Conservation (phyloP, 2,329 filamentous ascomycete species). For the Fusarium tricinctum region DNA sequence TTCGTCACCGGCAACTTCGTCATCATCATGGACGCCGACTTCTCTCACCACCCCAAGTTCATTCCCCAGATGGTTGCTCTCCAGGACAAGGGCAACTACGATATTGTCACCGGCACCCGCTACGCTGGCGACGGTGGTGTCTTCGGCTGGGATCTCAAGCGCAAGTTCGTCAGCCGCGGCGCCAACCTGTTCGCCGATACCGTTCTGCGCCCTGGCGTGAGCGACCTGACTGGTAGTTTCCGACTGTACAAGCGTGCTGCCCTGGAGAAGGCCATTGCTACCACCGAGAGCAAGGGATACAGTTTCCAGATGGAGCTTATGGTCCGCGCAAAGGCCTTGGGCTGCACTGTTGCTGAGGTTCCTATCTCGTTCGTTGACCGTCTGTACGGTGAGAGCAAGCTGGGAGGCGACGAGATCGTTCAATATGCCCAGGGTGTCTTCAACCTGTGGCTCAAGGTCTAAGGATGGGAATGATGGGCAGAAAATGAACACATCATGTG, state of each 20-base stretch:
- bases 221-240: slow-evolving; percentile 95
- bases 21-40: slow-evolving; percentile 99
- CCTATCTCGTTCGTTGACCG: slow-evolving; percentile 97
- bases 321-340: slow-evolving; percentile 96
- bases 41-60: slow-evolving; percentile 99
- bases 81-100: slow-evolving; percentile 83
- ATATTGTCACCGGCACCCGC: slow-evolving; percentile 96
- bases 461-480: slow-evolving; percentile 42
- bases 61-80: slow-evolving; percentile 92
- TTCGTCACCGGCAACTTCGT: slow-evolving; percentile 94
- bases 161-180: slow-evolving; percentile 85
- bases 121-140: slow-evolving; percentile 93
- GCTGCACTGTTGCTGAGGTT: slow-evolving; percentile 92
- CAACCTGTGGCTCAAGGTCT: slow-evolving; percentile 83
- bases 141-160: slow-evolving; percentile 96
- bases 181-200: slow-evolving; percentile 98
- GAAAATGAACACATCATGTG: slow-evolving; percentile 46
- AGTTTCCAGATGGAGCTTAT: slow-evolving; percentile 99
- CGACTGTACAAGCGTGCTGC: slow-evolving; percentile 93
- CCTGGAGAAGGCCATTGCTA: slow-evolving; percentile 88
- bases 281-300: slow-evolving; percentile 96
- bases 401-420: slow-evolving; percentile 95
- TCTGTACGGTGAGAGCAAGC: slow-evolving; percentile 93
- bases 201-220: slow-evolving; percentile 91
- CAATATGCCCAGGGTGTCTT: slow-evolving; percentile 93